Percentiles rank a stretch among this genome's conserved stretches.
Conservation (phyloP, 768 basidiomycete species). For the Mycena vulgaris region DNA sequence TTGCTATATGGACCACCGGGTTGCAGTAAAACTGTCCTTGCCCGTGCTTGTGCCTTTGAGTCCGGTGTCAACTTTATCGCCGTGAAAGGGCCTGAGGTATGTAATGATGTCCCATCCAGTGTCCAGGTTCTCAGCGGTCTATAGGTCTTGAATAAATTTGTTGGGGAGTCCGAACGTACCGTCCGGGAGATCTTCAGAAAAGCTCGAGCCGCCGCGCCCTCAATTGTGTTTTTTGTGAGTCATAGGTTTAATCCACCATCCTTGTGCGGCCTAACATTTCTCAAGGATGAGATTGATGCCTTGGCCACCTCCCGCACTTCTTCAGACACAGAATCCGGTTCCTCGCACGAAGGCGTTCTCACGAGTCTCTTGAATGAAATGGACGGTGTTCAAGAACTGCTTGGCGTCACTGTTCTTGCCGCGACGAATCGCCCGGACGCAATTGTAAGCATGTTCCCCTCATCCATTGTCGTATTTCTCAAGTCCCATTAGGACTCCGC, state of each 20-base stretch:
- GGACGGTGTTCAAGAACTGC: conserved; percentile 96
- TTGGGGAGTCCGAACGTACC: conserved; percentile 96
- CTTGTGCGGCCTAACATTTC: conserved; percentile 14
- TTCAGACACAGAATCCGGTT: conserved; percentile 67
- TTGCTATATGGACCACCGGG: conserved; percentile 96
- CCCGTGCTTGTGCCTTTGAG: conserved; percentile 92
- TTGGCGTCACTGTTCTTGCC: conserved; percentile 95
- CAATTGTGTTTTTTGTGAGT: conserved; percentile 96
- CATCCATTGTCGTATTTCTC: conserved; percentile 1
- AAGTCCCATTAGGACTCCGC: conserved; percentile 83
- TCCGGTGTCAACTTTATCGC: conserved; percentile 97
- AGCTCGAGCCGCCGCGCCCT: conserved; percentile 93
- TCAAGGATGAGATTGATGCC: conserved; percentile 97
- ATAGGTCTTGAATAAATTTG: conserved; percentile 95
- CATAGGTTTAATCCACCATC: not conserved
- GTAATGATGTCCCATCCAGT: conserved; percentile 38
- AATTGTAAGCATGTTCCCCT: conserved; percentile 68
- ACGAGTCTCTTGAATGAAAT: conserved; percentile 97
- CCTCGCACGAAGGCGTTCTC: conserved; percentile 89
- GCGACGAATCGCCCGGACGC: conserved; percentile 97
- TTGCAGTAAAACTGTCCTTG: conserved; percentile 96
- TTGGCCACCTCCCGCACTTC: conserved; percentile 84
- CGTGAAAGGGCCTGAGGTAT: conserved; percentile 96
- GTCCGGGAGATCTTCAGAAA: conserved; percentile 97
- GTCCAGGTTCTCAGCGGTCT: conserved; percentile 1